Evolutionary conservation across 2,329 filamentous ascomycete species (phyloP).

Genomic region (Pseudopyrenochaeta lycopersici): DNA sequence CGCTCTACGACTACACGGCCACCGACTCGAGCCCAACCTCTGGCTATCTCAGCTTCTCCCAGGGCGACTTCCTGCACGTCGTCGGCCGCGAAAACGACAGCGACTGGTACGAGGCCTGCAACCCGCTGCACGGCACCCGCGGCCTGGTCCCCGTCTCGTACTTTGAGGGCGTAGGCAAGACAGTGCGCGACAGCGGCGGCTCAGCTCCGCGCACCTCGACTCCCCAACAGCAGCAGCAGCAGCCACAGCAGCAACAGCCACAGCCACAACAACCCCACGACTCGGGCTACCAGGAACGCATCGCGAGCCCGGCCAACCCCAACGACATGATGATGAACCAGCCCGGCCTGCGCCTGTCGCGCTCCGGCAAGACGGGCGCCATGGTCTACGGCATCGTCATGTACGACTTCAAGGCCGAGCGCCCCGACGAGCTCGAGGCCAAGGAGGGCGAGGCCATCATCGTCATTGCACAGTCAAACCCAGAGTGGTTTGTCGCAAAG

Average conservation of each 20-base stretch:
- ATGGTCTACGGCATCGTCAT: conserved; percentile 98
- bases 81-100: conserved; percentile 92
- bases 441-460: conserved; percentile 97
- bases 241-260: too few relatives aligned
- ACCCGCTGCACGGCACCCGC: conserved; percentile 86
- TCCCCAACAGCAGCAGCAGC: conserved; percentile 53
- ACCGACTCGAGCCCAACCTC: conserved; percentile 67
- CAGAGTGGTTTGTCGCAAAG: conserved; percentile 99
- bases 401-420: conserved; percentile 94
- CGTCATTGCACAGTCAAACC: conserved; percentile 97
- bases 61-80: conserved; percentile 98
- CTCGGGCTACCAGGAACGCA: conserved; percentile 81
- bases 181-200: conserved; percentile 82
- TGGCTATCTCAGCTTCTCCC: conserved; percentile 82
- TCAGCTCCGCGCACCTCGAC: conserved; percentile 52
- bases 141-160: conserved; percentile 93
- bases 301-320: conserved; percentile 43
- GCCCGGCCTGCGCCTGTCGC: conserved; percentile 46
- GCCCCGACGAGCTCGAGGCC: conserved; percentile 94
- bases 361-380: conserved; percentile 69
- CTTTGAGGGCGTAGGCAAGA: conserved; percentile 92
- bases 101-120: conserved; percentile 99
- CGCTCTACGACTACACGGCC: conserved; percentile 94
- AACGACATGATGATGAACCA: conserved; percentile 37
- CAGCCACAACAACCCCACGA: conserved; percentile 76